Conservation (phyloP, 805 yeast species). For the Ogataea parapolymorpha region DNA sequence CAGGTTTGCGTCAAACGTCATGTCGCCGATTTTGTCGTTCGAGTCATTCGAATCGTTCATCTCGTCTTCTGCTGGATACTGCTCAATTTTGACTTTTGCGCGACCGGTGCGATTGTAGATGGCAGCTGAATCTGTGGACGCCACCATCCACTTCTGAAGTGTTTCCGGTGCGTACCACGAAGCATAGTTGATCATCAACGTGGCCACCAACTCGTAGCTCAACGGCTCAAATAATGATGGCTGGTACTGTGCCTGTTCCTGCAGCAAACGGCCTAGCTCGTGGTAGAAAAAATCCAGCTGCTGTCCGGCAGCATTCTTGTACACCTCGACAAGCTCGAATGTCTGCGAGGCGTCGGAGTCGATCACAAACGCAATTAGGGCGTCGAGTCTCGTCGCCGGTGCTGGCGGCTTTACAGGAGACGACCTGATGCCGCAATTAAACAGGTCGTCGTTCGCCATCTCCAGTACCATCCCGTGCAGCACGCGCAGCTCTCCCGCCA, state of each 20-base stretch:
- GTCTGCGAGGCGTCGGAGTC: constrained; percentile 11
- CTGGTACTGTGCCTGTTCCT: constrained; percentile 9
- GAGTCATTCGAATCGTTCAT: constrained; percentile 8
- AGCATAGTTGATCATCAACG: constrained; percentile 25
- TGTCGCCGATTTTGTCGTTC: constrained; percentile 17
- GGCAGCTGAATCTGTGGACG: constrained; percentile 12
- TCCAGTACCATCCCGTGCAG: constrained; percentile 18
- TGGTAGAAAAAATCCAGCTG: constrained; percentile 26
- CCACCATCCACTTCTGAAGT: constrained; percentile 25
- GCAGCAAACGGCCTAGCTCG: constrained; percentile 16
- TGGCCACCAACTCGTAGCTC: constrained; percentile 23
- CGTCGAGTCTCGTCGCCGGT: not conserved
- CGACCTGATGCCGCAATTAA: constrained; percentile 3
- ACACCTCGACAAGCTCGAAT: constrained; percentile 25
- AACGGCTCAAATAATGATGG: constrained; percentile 16
- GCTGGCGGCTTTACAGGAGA: constrained; percentile 4
- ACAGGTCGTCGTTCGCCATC: constrained; percentile 17
- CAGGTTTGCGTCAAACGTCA: constrained; percentile 26
- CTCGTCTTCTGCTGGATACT: constrained; percentile 4
- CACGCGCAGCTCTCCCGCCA: constrained; percentile 20
- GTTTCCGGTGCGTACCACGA: constrained; percentile 19
- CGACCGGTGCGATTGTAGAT: constrained; percentile 23
- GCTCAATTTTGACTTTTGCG: constrained; percentile 5
- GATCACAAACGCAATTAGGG: constrained; percentile 11
- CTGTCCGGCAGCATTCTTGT: constrained; percentile 12